Conservation (phyloP, 768 basidiomycete genomes). For the Podaxis sp. region DNA sequence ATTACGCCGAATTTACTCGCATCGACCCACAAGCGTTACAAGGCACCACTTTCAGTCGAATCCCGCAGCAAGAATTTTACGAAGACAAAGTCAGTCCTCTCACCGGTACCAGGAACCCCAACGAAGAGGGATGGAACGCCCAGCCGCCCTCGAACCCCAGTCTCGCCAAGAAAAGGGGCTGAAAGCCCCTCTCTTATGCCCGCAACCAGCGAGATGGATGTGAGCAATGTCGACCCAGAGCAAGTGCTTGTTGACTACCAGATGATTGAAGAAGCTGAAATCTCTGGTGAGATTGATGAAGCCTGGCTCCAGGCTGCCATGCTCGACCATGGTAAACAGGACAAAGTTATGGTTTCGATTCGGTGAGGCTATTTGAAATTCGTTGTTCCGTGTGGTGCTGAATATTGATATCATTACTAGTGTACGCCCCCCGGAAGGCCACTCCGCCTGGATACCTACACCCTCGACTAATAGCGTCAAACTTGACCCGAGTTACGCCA, state of each 20-base stretch:
- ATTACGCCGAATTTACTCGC: conserved; percentile 30
- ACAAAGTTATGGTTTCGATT: conserved; percentile 86
- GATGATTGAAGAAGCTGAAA: conserved; percentile 65
- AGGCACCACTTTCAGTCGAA: conserved; percentile 56
- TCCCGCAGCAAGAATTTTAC: conserved; percentile 28
- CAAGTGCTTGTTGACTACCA: conserved; percentile 76
- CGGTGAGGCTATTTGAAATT: conserved; percentile 41
- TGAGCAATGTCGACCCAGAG: conserved; percentile 71
- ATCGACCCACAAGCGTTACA: conserved; percentile 65
- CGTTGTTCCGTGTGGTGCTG: conserved; percentile 4
- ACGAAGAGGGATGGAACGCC: conserved; percentile 37
- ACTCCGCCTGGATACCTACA: conserved; percentile 57
- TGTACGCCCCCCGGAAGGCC: conserved; percentile 56
- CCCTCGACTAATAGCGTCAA: conserved; percentile 53
- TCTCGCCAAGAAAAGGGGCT: conserved; percentile 47
- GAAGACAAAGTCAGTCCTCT: conserved; percentile 36
- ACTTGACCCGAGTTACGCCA: conserved; percentile 56
- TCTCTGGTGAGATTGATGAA: conserved; percentile 71
- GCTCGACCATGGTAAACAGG: conserved; percentile 64
- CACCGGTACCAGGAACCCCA: conserved; percentile 55
- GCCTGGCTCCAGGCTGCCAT: conserved; percentile 42
- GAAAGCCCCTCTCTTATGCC: conserved; percentile 50
- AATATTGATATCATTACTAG: conserved; percentile 32
- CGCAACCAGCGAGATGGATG: conserved; percentile 68
- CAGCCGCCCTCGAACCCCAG: conserved; percentile 52